Conservation (phyloP, 768 basidiomycete genomes). For the Sarcodon sp. region DNA sequence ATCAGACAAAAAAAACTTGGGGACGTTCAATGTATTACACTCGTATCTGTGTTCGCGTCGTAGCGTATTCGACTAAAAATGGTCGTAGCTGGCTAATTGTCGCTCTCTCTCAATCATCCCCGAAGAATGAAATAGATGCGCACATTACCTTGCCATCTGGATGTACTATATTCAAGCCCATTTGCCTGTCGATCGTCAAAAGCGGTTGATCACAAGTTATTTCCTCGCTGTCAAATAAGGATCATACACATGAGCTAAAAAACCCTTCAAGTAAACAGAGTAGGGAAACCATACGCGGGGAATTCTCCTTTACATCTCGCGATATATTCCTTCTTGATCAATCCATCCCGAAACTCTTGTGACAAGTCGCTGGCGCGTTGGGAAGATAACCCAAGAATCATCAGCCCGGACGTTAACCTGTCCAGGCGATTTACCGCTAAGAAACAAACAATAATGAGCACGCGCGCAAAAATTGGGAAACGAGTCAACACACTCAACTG, state of each 20-base stretch:
- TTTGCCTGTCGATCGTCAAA: slow-evolving; percentile 87
- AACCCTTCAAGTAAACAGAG: not conserved
- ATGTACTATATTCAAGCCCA: slow-evolving; percentile 94
- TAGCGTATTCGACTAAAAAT: slow-evolving; percentile 77
- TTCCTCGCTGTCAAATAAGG: slow-evolving; percentile 41
- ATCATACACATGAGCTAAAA: not conserved
- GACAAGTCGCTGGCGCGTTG: slow-evolving; percentile 59
- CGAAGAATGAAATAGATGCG: not conserved
- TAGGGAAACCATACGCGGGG: slow-evolving; percentile 48
- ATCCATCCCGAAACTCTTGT: slow-evolving; percentile 70
- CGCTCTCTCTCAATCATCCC: not conserved
- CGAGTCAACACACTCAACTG: slow-evolving; percentile 46
- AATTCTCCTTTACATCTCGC: slow-evolving; percentile 82
- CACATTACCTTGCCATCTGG: slow-evolving; percentile 77
- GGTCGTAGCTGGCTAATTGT: slow-evolving; percentile 66
- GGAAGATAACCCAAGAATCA: slow-evolving; percentile 78
- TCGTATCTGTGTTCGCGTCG: slow-evolving; percentile 68
- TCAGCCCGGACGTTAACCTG: slow-evolving; percentile 86
- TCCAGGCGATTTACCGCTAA: slow-evolving; percentile 94
- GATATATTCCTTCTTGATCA: slow-evolving; percentile 85
- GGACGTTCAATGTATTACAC: slow-evolving; percentile 64
- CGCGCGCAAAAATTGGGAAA: not conserved
- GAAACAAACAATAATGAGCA: not conserved
- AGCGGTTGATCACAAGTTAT: slow-evolving; percentile 78
- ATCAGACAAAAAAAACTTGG: not conserved